These are phyloP conservation scores for Stephanodiscus triporus DNA, from an alignment of 108 stramenopile genomes.

Conservation along the genomic window DNA sequence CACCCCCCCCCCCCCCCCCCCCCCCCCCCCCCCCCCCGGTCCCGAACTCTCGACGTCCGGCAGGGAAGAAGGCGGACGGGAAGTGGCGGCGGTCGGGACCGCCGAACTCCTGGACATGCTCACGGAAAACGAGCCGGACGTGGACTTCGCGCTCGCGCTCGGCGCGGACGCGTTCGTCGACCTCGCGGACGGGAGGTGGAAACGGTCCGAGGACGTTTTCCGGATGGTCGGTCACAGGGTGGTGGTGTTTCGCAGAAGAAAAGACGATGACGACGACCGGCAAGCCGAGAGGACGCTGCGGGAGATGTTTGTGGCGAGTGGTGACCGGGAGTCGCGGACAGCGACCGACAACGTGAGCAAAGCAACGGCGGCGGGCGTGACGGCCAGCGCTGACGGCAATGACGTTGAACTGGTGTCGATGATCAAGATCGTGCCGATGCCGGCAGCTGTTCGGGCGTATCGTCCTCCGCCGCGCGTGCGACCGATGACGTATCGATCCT, in stretches of 20 bases:
- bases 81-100: constrained; percentile 84
- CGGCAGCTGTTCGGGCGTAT: constrained; percentile 56
- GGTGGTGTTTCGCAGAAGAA: constrained; percentile 66
- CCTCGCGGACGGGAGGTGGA: constrained; percentile 80
- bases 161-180: constrained; percentile 87
- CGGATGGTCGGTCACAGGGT: constrained; percentile 65
- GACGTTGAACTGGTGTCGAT: constrained; percentile 5
- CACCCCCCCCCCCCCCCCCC: no score
- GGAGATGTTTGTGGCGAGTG: no score
- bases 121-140: constrained; percentile 49
- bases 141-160: constrained; percentile 65
- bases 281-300: not conserved
- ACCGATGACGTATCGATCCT: constrained; percentile 42
- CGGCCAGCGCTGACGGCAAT: constrained; percentile 11
- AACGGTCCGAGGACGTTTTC: constrained; percentile 66
- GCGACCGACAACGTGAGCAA: no score
- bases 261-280: constrained; percentile 1
- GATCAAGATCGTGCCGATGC: constrained; percentile 49
- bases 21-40: no score
- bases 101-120: constrained; percentile 81
- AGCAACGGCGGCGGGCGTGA: no score
- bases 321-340: no score
- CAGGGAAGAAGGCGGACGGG: no score
- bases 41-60: no score
- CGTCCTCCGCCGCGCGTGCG: constrained; percentile 60